Evolutionary conservation across 495 filamentous ascomycete species (phyloP).

Genomic region (Tuber calosporum): DNA sequence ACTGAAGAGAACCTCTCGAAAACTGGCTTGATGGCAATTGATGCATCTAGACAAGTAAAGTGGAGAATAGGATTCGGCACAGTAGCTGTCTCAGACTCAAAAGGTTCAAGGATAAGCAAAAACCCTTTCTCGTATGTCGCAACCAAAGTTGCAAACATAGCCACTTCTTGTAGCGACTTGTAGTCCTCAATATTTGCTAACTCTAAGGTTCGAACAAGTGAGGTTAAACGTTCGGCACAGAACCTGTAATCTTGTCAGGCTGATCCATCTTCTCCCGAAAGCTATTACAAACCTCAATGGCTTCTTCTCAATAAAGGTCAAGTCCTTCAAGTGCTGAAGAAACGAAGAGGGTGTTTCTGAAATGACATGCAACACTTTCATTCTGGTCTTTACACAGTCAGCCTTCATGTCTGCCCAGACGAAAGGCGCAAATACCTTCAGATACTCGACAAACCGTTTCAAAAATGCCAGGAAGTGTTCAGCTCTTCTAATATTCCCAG

Average conservation of each 20-base stretch:
- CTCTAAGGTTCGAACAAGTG: slow-evolving; percentile 89
- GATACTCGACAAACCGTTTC: slow-evolving; percentile 93
- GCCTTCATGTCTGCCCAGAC: not conserved
- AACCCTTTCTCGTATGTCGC: slow-evolving; percentile 98
- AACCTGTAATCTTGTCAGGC: slow-evolving; percentile 49
- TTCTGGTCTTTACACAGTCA: slow-evolving; percentile 58
- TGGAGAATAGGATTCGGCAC: slow-evolving; percentile 94
- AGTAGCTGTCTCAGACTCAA: slow-evolving; percentile 88
- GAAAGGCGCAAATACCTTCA: slow-evolving; percentile 53
- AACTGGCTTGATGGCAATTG: slow-evolving; percentile 96
- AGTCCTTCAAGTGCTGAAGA: slow-evolving; percentile 82
- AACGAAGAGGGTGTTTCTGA: slow-evolving; percentile 95
- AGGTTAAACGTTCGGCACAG: slow-evolving; percentile 90
- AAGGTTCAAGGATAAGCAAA: slow-evolving; percentile 89
- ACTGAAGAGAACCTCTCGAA: slow-evolving; percentile 96
- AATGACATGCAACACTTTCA: slow-evolving; percentile 96
- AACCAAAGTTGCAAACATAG: slow-evolving; percentile 95
- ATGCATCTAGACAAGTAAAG: slow-evolving; percentile 93
- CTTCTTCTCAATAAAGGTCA: slow-evolving; percentile 96
- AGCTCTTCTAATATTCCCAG: slow-evolving; percentile 90
- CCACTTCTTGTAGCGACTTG: slow-evolving; percentile 92
- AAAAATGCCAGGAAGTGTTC: slow-evolving; percentile 96
- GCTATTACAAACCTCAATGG: slow-evolving; percentile 53
- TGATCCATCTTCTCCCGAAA: not conserved
- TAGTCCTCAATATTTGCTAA: slow-evolving; percentile 98